These are phyloP conservation scores for Heterobasidion irregulare DNA, from an alignment of 1,284 basidiomycete genomes.

Conservation along the genomic window DNA sequence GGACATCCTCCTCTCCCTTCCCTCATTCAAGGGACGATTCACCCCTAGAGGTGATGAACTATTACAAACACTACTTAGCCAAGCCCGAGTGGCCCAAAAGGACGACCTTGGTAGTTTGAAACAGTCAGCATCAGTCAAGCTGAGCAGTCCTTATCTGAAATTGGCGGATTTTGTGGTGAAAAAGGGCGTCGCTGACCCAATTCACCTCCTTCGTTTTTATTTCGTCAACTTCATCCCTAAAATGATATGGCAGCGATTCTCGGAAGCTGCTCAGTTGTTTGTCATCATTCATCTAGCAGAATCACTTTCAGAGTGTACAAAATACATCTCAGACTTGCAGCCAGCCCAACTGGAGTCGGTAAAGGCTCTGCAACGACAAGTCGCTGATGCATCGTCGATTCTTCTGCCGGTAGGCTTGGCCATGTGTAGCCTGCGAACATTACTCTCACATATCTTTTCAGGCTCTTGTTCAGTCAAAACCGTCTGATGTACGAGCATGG, in stretches of 20 bases:
- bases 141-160: conserved; percentile 36
- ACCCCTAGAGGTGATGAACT: conserved; percentile 30
- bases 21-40: conserved; percentile 31
- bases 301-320: conserved; percentile 21
- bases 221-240: conserved; percentile 35
- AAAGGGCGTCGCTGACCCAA: conserved; percentile 31
- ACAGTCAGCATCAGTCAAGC: conserved; percentile 19
- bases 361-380: conserved; percentile 8
- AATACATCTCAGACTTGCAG: conserved; percentile 8
- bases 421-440: no score
- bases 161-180: conserved; percentile 37
- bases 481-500: conserved; percentile 10
- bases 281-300: conserved; percentile 36
- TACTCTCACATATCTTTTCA: conserved; percentile 10
- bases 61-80: conserved; percentile 34
- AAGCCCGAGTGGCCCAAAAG: conserved; percentile 28
- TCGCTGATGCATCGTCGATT: conserved; percentile 8
- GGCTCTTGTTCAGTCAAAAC: conserved; percentile 14
- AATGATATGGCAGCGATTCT: conserved; percentile 35
- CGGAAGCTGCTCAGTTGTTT: conserved; percentile 30
- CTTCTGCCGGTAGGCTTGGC: conserved; percentile 6
- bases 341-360: conserved; percentile 2
- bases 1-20: conserved; percentile 42
- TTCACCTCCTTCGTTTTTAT: conserved; percentile 45
- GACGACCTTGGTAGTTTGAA: conserved; percentile 21